Evolutionary conservation across 2,329 filamentous ascomycete genomes (phyloP).

Genomic region (Alternaria sp.): DNA sequence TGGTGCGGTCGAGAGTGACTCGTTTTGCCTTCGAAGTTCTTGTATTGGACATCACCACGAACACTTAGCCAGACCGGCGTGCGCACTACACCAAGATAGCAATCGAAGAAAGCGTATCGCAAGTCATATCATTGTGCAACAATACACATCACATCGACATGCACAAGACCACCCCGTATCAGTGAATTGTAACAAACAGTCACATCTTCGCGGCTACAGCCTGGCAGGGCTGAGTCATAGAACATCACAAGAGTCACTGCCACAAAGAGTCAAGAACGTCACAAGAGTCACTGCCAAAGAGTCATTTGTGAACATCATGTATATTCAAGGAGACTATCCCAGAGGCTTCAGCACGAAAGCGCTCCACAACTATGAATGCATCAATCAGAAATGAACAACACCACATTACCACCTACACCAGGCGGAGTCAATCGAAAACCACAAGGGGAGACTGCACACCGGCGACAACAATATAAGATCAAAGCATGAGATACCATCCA

Average conservation of each 20-base stretch:
- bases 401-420: constrained; percentile 34
- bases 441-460: constrained; percentile 48
- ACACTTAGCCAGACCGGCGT: not conserved
- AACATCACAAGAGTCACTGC: constrained; percentile 3
- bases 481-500: constrained; percentile 22
- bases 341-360: constrained; percentile 21
- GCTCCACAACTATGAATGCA: constrained; percentile 6
- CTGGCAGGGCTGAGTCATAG: constrained; percentile 4
- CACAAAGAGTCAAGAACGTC: not conserved
- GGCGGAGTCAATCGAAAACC: constrained; percentile 51
- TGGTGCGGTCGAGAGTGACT: not conserved
- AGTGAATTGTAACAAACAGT: not conserved
- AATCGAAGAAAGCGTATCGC: not conserved
- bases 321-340: constrained; percentile 31
- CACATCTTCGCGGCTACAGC: not conserved
- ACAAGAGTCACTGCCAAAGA: constrained; percentile 10
- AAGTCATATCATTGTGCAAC: not conserved
- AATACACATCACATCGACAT: not conserved
- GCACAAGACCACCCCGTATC: not conserved
- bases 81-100: not conserved
- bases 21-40: not conserved
- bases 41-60: not conserved
- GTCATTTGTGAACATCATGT: constrained; percentile 24
- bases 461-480: constrained; percentile 30
- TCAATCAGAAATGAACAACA: constrained; percentile 7